These are phyloP conservation scores for Curvularia hawaiiensis DNA, from an alignment of 2,329 filamentous ascomycete genomes.

Conservation along the genomic window DNA sequence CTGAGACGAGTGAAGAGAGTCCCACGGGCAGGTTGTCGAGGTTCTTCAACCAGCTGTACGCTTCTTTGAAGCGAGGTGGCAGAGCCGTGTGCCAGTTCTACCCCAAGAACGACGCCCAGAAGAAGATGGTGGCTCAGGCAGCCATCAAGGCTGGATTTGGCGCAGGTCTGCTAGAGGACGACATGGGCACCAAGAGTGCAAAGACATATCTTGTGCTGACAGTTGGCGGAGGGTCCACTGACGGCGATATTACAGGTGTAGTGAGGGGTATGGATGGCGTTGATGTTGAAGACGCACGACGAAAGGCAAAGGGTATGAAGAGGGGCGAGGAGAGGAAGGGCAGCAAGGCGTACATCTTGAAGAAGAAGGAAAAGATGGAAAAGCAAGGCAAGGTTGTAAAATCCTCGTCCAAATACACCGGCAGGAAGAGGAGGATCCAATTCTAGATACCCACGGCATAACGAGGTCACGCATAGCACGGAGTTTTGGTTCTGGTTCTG, in stretches of 20 bases:
- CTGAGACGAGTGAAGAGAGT: slow-evolving; percentile 83
- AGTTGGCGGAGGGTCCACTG: slow-evolving; percentile 72
- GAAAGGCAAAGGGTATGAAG: slow-evolving; percentile 58
- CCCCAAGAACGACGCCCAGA: slow-evolving; percentile 90
- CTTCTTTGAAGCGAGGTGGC: slow-evolving; percentile 79
- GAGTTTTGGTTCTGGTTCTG: slow-evolving; percentile 32
- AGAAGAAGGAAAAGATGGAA: slow-evolving; percentile 93
- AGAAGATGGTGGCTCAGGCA: slow-evolving; percentile 88
- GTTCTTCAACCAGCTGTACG: slow-evolving; percentile 94
- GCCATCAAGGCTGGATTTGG: slow-evolving; percentile 95
- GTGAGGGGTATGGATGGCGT: slow-evolving; percentile 89
- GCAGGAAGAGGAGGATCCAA: slow-evolving; percentile 78
- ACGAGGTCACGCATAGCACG: slow-evolving; percentile 43
- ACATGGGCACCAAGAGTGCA: slow-evolving; percentile 92
- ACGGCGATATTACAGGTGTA: slow-evolving; percentile 83
- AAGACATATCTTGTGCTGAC: slow-evolving; percentile 97
- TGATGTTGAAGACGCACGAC: slow-evolving; percentile 66
- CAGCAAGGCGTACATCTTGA: slow-evolving; percentile 80
- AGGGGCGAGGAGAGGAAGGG: slow-evolving; percentile 73
- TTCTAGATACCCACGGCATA: slow-evolving; percentile 61
- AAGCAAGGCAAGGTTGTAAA: slow-evolving; percentile 95
- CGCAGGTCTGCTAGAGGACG: slow-evolving; percentile 92
- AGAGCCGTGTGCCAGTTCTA: slow-evolving; percentile 97
- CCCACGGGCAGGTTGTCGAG: slow-evolving; percentile 77
- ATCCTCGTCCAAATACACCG: slow-evolving; percentile 89